A percentile compares a stretch with the other conserved stretches of the same genome.
Evolutionary conservation across 139 green algal genomes (phyloP).

Genomic region (Trebouxia sp.): DNA sequence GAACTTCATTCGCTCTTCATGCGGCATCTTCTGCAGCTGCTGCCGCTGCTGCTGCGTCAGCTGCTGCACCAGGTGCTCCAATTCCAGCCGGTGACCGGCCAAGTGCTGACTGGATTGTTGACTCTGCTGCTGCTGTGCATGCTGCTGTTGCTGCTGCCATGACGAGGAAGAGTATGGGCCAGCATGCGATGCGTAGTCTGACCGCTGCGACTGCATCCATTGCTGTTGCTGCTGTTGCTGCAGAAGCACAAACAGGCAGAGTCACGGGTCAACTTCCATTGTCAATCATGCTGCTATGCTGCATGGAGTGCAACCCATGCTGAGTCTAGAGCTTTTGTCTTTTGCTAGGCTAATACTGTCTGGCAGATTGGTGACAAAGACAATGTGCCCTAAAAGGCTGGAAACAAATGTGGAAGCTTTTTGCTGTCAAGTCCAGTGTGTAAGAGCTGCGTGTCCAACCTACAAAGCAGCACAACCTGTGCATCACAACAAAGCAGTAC

Average conservation of each 20-base stretch:
- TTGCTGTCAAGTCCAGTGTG: no score
- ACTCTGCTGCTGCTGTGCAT: background rate
- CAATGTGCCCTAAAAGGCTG: no score
- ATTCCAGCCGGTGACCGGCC: background rate
- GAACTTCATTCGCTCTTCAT: background rate
- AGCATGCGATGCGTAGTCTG: conserved; percentile 23
- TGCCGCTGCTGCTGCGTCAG: conserved; percentile 30
- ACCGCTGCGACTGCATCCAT: conserved; percentile 27
- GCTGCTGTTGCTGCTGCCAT: background rate
- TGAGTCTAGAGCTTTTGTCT: no score
- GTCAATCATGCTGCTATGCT: no score
- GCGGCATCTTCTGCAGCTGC: conserved; percentile 22
- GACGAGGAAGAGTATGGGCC: background rate
- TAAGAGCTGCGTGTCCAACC: no score
- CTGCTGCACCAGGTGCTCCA: conserved; percentile 28
- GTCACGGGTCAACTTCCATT: no score
- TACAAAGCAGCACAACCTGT: no score
- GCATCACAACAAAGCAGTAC: no score
- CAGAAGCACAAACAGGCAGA: background rate
- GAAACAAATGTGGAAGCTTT: no score
- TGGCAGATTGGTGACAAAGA: no score
- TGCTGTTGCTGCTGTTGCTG: conserved; percentile 36
- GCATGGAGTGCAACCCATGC: no score
- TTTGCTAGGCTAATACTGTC: no score
- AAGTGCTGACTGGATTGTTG: conserved; percentile 20